Evolutionary conservation across 140 eudicot genomes (phyloP).

Genomic region (Senecio squalidus): DNA sequence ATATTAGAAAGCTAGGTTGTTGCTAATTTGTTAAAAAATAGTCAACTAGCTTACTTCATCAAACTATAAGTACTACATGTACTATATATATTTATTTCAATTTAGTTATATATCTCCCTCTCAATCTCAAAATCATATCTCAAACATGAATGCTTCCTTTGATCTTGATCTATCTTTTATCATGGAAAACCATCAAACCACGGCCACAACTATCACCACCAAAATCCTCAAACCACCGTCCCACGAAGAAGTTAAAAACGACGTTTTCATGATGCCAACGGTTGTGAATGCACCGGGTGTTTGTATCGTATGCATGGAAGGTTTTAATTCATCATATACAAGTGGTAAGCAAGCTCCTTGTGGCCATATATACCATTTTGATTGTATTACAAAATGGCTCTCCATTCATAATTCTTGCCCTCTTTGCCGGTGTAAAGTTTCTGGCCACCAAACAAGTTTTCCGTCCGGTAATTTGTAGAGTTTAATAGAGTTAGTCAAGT

Average conservation of each 20-base stretch:
- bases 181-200: constrained; percentile 17
- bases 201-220: neutral
- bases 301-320: constrained; percentile 61
- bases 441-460: constrained; percentile 20
- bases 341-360: constrained; percentile 38
- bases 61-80: too few species aligned
- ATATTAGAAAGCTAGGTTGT: too few species aligned
- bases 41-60: too few species aligned
- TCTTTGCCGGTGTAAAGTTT: constrained; percentile 49
- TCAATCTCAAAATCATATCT: constrained; percentile 2
- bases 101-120: too few species aligned
- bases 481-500: too few species aligned
- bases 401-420: constrained; percentile 52
- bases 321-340: constrained; percentile 15
- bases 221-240: neutral
- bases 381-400: constrained; percentile 53
- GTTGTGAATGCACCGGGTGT: constrained; percentile 12
- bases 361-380: constrained; percentile 52
- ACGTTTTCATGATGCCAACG: constrained; percentile 13
- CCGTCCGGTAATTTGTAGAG: too few species aligned
- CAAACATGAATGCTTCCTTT: constrained; percentile 22
- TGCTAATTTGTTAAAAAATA: too few species aligned
- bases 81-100: too few species aligned
- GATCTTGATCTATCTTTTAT: constrained; percentile 49
- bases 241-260: constrained; percentile 4